Base-by-base conservation (phyloP, 306 rosid species). In the Cajanus cajan region DNA sequence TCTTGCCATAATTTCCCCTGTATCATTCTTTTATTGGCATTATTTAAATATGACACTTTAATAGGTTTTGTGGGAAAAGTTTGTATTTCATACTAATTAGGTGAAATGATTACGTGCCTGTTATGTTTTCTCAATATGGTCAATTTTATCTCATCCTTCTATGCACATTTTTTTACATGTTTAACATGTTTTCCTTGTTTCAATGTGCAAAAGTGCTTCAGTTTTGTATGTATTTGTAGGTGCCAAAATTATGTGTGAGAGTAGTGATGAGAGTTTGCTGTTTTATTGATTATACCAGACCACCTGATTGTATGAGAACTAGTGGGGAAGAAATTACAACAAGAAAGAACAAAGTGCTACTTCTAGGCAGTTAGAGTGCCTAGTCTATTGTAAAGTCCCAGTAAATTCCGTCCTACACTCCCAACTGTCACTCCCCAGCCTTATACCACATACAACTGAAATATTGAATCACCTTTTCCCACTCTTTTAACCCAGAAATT, bases 181-280 rank as follows among this genome's bases (percentile, higher is more conserved):
- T 81, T 45, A 41, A 44, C 54, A 33, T 45, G 8, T 58, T 67
- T 67, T 75, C 19, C 25, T 4, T n/a, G 18, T 40, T 39, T 58
- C 34, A 14, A 8, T 41, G 74, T 37, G 37, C 71, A 22, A 28
- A 80, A 74, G 48, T 70, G 25, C 71, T 55, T 76, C 22, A 41
- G 63, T 3, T 14, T 40, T 64, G 45, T 25, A 40, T 77, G 54
- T 31, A 16, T 50, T 2, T 4, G 8, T 2, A 7, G 57, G 11
- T 50, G 57, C 57, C 57, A 50, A 16, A 2, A 2, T n/a, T 18
- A 50, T 16, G 7, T 47, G 8, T 1, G 6, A 15, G 21, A 15
- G 55, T 48, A 48, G 0, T 6, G 10, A 48, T 18, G 57, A 16
- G 57, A 16, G 57, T 50, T 50, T 8, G 5, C 19, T 16, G 57